Evolutionary conservation across 345 rosid genomes (phyloP).

Genomic region (Orychophragmus violaceus): DNA sequence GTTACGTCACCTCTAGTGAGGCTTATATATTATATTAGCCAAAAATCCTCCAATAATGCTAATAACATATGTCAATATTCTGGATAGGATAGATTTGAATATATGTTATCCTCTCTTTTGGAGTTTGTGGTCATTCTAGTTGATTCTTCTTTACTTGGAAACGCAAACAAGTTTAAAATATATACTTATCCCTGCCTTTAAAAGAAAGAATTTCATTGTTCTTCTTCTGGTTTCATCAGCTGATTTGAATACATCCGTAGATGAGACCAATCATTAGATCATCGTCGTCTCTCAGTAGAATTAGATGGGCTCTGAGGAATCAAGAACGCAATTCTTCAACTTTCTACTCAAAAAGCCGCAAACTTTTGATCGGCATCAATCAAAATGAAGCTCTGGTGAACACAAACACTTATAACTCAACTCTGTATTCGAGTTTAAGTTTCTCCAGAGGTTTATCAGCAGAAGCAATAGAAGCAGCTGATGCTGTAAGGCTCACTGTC

Average conservation of each 20-base stretch:
- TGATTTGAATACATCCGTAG: slow-evolving; percentile 20
- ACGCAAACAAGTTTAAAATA: background rate
- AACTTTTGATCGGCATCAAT: slow-evolving; percentile 16
- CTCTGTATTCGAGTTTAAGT: slow-evolving; percentile 16
- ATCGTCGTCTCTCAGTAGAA: slow-evolving; percentile 29
- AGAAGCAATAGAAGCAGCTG: slow-evolving; percentile 31
- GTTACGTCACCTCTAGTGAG: slow-evolving; percentile 3
- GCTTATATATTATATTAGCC: background rate
- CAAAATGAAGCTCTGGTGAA: slow-evolving; percentile 11
- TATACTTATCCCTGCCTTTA: background rate
- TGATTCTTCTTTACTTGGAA: background rate
- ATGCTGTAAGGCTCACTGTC: slow-evolving; percentile 31
- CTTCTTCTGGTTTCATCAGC: background rate
- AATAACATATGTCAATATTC: background rate
- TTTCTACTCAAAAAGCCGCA: slow-evolving; percentile 27
- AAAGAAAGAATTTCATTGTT: background rate
- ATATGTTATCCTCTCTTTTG: background rate
- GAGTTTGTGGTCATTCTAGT: background rate
- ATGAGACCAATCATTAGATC: slow-evolving; percentile 54
- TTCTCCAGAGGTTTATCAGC: slow-evolving; percentile 45
- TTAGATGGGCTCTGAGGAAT: slow-evolving; percentile 39
- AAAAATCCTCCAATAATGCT: slow-evolving; percentile 4
- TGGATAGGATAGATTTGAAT: background rate
- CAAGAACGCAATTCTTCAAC: slow-evolving; percentile 21
- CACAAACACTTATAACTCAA: slow-evolving; percentile 14